phyloP scores from a whole-genome alignment of 768 basidiomycete species.

The Gautieria morchelliformis region DNA sequence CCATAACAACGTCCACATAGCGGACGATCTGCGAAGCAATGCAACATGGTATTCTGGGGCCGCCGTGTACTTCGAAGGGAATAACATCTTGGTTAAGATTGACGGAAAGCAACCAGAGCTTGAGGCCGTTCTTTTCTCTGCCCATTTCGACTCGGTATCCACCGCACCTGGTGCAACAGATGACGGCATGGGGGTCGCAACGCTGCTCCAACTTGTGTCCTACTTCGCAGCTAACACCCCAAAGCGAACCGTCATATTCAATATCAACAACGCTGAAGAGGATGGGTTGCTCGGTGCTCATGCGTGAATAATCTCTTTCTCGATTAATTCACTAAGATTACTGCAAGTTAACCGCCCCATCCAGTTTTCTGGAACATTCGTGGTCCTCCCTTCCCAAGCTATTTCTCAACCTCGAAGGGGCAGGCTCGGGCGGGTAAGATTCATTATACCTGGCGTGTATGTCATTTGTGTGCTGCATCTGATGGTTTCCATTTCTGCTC shows the following conservation, averaged over 20 bases:
- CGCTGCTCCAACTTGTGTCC: slow-evolving; percentile 54
- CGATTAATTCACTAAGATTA: background rate
- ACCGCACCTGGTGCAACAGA: slow-evolving; percentile 70
- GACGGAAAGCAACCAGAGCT: slow-evolving; percentile 41
- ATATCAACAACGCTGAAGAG: slow-evolving; percentile 83
- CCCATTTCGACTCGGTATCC: slow-evolving; percentile 77
- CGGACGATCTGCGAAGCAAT: slow-evolving; percentile 38
- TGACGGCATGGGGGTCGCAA: slow-evolving; percentile 64
- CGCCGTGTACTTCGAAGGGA: slow-evolving; percentile 50
- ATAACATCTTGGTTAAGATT: slow-evolving; percentile 58
- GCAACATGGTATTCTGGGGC: slow-evolving; percentile 32
- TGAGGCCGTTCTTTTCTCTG: slow-evolving; percentile 58
- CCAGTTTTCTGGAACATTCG: slow-evolving; percentile 61
- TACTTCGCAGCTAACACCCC: slow-evolving; percentile 38
- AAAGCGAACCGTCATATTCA: slow-evolving; percentile 61
- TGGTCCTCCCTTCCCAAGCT: slow-evolving; percentile 57
- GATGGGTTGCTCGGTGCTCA: slow-evolving; percentile 67
- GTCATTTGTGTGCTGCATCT: background rate
- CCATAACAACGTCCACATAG: slow-evolving; percentile 35
- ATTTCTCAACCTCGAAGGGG: slow-evolving; percentile 80
- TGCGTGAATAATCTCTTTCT: slow-evolving; percentile 28
- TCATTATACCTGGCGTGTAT: too few species aligned
- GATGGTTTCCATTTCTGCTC: background rate
- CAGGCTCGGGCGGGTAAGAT: slow-evolving; percentile 62
- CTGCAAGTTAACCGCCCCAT: background rate